Base-by-base conservation (phyloP, 371 early-diverging fungal species). In the Mortierella sp. region DNA sequence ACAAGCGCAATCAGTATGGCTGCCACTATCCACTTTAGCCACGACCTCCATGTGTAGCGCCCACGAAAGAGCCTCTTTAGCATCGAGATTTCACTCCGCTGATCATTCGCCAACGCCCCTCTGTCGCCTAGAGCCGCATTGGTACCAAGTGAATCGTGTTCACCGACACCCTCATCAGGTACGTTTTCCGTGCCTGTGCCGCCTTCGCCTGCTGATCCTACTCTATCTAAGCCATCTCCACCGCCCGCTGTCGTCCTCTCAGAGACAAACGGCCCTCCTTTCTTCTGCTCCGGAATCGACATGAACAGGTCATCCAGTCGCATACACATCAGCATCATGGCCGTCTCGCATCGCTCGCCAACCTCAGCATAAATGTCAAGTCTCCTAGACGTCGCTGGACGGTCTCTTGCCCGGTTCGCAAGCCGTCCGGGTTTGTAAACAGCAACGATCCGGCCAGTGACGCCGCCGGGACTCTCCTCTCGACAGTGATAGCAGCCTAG, bases 291-390 rank as follows among this genome's bases (percentile, higher is more conserved):
- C 7, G 72, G 72, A 37, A 72, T 62, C 5, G 62, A 52, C 72
- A 72, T 56, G 52, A 72, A 72, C 30, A 72, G 37, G 26, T 72
- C 72, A 19, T 72, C 72, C 3, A 72, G 62, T 15, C 72, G 61
- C 19, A 41, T 32, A 14, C 72, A 72, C 72, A 72, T 72, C 34
- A 72, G 26, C 72, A 72, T 72, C 62, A 72, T 52, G 34, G 55
- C 72, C 1, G 72, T 72, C 57, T 72, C 72, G 32, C 72, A 72
- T 28, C 67, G 56, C 32, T 72, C 72, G 0, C 72, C 72, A 23
- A 72, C n/a, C 47, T 72, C 72, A 23, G 63, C 21, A 52, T 37
- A 72, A 31, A 72, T 58, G 50, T 72, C 72, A 0, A 72, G 55
- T 31, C 52, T 56, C 17, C 59, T 28, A 15, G 66, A 66, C 0